A percentile compares a stretch with the other conserved stretches of the same genome.
phyloP scores from a whole-genome alignment of 164 flowering plant genomes.

The Liriodendron chinense region DNA sequence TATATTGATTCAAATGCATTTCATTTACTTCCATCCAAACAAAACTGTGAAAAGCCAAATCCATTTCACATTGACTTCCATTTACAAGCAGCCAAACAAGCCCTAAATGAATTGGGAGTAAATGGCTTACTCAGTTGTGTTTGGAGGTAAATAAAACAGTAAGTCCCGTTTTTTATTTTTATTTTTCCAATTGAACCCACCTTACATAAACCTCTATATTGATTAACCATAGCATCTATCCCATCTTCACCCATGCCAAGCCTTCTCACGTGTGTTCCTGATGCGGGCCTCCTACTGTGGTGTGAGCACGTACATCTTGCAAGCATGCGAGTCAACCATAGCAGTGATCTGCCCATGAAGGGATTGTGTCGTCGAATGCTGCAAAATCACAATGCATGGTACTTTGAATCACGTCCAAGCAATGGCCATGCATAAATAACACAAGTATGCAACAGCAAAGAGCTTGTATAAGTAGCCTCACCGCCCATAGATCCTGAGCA shows the following conservation, averaged over 20 bases:
- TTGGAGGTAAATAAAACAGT: too few species aligned
- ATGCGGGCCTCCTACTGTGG: neutral
- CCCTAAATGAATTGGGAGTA: too few species aligned
- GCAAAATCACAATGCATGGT: neutral
- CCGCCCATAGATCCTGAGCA: conserved; percentile 70
- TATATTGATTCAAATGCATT: too few species aligned
- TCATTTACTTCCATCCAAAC: too few species aligned
- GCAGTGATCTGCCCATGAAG: conserved; percentile 9
- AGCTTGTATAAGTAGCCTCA: conserved; percentile 21
- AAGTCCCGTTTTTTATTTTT: too few species aligned
- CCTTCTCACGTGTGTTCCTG: neutral
- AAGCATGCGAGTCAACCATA: conserved; percentile 7
- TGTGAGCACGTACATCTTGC: conserved; percentile 16
- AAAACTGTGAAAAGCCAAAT: too few species aligned
- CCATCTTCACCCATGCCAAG: neutral
- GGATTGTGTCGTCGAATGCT: conserved; percentile 6
- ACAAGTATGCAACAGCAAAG: neutral
- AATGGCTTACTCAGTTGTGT: too few species aligned
- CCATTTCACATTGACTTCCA: too few species aligned
- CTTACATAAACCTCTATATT: neutral
- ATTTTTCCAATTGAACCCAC: neutral
- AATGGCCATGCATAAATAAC: neutral
- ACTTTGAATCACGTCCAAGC: neutral
- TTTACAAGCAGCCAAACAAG: too few species aligned
- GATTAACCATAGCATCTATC: neutral